A percentile compares a stretch with the other conserved stretches of the same genome.
These are phyloP conservation scores for California macrophylla DNA, from an alignment of 441 rosid species.

Conservation along the genomic window DNA sequence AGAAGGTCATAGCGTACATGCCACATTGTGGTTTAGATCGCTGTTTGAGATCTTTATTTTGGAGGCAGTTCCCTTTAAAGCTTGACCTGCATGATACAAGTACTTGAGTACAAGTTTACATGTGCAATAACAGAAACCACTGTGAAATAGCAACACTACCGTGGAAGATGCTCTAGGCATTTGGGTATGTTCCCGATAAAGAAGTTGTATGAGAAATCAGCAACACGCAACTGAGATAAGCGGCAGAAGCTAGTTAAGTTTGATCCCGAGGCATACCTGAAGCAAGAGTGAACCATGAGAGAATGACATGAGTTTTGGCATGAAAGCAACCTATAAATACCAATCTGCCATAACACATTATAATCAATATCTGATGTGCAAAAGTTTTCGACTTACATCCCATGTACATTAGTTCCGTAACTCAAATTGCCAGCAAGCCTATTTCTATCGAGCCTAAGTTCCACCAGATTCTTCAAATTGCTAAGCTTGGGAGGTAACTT, in stretches of 20 bases:
- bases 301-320: constrained; percentile 1
- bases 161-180: constrained; percentile 62
- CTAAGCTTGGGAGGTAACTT: constrained; percentile 63
- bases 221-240: constrained; percentile 56
- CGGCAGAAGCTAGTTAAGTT: constrained; percentile 56
- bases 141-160: constrained; percentile 32
- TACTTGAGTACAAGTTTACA: constrained; percentile 11
- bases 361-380: background rate
- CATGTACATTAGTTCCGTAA: constrained; percentile 30
- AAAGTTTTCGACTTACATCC: constrained; percentile 45
- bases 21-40: constrained; percentile 63
- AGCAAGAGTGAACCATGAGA: constrained; percentile 14
- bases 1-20: constrained; percentile 19
- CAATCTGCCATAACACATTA: background rate
- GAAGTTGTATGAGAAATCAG: constrained; percentile 77
- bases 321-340: no score
- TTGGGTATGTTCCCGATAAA: constrained; percentile 72
- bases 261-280: constrained; percentile 55
- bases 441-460: constrained; percentile 68
- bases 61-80: constrained; percentile 91
- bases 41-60: constrained; percentile 50
- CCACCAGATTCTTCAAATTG: constrained; percentile 56
- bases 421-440: constrained; percentile 42
- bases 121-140: background rate
- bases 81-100: constrained; percentile 40